Evolutionary conservation across 257 asterid species (phyloP), one percentile per base, ranked within the genome.

Genomic region (Ligustrum vulgare): DNA sequence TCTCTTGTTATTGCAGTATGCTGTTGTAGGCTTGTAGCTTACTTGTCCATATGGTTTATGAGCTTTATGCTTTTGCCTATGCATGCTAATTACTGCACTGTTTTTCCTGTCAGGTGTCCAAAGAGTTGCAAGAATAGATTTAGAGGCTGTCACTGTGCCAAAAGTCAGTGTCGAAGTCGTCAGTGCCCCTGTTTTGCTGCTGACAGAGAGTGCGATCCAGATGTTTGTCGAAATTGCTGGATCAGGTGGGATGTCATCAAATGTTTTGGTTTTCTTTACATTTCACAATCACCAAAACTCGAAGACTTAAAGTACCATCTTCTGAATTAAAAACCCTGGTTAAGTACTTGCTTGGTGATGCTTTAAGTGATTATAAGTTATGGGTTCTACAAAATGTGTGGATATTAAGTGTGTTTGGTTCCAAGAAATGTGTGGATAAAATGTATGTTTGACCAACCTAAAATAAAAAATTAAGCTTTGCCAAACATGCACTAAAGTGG

Each of bases 111-210:
- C 82, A 95, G 99, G 77, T 95, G 99, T 81, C 90, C 97, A 78
- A 93, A 91, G 88, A 89, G 83, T 77, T 95, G 99, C 91, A 95
- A 91, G 88, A 93, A 95, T 77, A 88, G 96, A 47, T 95, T 95
- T 81, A 89, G 98, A 84, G 99, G 99, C 67, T 95, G 99, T 84
- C 97, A 93, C 77, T 95, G 99, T 84, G 96, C 96, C 68, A 95
- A 93, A 84, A 93, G 99, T 85, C 98, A 95, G 88, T 95, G 99
- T 77, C 91, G 99, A 79, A 95, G 99, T 83, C 96, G 97, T 73
- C 99, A 95, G 74, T 95, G 98, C 74, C 97, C 99, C 12, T 95
- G 99, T 80, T 95, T 95, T 87, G 98, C 97, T 83, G 98, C 97
- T 63, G 91, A 82, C 72, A 86, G 98, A 88, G 98, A 95, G 85